Percentiles rank a stretch among this genome's conserved stretches.
Evolutionary conservation across 2,329 filamentous ascomycete species (phyloP).

Genomic region (Cryphonectria parasitica): DNA sequence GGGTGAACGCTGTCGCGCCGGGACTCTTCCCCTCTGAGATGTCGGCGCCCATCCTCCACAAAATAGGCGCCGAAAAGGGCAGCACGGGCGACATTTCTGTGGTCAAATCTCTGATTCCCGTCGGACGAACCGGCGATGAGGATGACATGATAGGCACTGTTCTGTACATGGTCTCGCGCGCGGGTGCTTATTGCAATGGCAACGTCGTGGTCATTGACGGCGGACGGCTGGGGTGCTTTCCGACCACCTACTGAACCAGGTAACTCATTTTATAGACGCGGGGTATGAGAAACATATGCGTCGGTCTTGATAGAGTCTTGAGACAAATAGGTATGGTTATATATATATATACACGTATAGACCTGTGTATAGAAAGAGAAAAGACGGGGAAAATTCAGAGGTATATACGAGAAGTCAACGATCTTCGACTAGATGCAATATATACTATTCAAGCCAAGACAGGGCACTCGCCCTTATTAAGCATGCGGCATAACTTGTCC

Average conservation of each 20-base stretch:
- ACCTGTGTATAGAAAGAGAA: background rate
- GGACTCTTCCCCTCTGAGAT: slow-evolving; percentile 65
- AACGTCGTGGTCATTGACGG: slow-evolving; percentile 66
- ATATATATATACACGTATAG: background rate
- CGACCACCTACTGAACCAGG: slow-evolving; percentile 53
- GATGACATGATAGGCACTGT: slow-evolving; percentile 68
- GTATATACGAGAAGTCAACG: slow-evolving; percentile 9
- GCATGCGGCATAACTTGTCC: background rate
- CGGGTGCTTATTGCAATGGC: slow-evolving; percentile 70
- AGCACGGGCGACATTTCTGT: slow-evolving; percentile 37
- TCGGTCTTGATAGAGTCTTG: background rate
- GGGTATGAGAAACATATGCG: background rate
- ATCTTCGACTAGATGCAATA: background rate
- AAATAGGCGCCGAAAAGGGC: slow-evolving; percentile 38
- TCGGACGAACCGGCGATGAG: slow-evolving; percentile 63
- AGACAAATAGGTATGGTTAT: background rate
- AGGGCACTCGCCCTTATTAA: slow-evolving; percentile 4
- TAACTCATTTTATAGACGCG: background rate
- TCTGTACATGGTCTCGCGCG: slow-evolving; percentile 66
- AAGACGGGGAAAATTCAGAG: background rate
- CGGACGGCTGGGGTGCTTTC: slow-evolving; percentile 60
- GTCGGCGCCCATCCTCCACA: slow-evolving; percentile 52
- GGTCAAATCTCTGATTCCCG: slow-evolving; percentile 54
- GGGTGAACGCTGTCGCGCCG: slow-evolving; percentile 53
- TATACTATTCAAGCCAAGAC: background rate